phyloP scores from a whole-genome alignment of 2,329 filamentous ascomycete genomes.

The Fusarium sp. region DNA sequence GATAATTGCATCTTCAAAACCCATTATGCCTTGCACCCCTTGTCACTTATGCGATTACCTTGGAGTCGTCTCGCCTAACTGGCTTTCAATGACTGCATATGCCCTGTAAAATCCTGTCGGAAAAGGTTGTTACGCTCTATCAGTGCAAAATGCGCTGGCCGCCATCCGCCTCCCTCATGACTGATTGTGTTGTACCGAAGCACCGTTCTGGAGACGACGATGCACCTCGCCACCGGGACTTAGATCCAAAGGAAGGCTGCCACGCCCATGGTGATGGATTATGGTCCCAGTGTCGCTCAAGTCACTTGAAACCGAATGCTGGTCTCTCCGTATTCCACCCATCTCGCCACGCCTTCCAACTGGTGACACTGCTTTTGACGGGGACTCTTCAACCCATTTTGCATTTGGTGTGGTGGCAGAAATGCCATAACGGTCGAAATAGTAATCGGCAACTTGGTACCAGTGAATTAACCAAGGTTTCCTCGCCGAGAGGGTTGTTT shows the following conservation, averaged over 20 bases:
- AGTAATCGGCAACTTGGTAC: constrained; percentile 42
- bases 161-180: neutral
- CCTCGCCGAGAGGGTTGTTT: constrained; percentile 39
- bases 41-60: neutral
- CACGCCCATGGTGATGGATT: neutral
- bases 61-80: neutral
- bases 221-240: neutral
- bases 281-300: neutral
- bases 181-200: neutral
- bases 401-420: constrained; percentile 26
- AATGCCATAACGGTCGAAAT: constrained; percentile 38
- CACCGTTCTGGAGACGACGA: neutral
- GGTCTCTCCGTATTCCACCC: neutral
- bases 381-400: constrained; percentile 46
- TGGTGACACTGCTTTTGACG: neutral
- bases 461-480: constrained; percentile 47
- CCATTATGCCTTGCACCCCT: neutral
- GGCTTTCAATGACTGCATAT: neutral
- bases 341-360: too few species aligned
- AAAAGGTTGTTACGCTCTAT: neutral
- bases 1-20: neutral
- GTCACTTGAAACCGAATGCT: neutral
- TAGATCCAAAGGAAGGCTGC: constrained; percentile 4
- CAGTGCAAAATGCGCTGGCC: neutral
- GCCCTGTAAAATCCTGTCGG: neutral